phyloP scores from a whole-genome alignment of 495 filamentous ascomycete genomes.

The Xylaria intraflava region DNA sequence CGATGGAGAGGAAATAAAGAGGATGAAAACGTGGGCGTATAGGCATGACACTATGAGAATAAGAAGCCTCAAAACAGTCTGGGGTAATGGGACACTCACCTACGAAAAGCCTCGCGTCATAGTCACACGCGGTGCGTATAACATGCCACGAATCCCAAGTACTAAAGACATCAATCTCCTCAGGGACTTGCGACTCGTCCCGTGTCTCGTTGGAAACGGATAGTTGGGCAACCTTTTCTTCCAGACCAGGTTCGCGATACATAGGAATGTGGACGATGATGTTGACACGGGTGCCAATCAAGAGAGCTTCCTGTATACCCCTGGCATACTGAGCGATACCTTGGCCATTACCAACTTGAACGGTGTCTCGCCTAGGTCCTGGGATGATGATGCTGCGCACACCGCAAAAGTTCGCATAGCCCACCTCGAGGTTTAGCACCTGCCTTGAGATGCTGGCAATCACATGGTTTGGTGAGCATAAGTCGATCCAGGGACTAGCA shows the following conservation, averaged over 20 bases:
- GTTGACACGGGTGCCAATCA: slow-evolving; percentile 65
- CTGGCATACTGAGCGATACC: slow-evolving; percentile 67
- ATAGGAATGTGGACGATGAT: slow-evolving; percentile 77
- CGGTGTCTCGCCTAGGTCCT: slow-evolving; percentile 54
- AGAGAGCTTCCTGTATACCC: slow-evolving; percentile 73
- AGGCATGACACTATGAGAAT: background rate
- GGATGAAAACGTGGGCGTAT: background rate
- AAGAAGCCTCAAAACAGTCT: background rate
- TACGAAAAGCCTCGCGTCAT: slow-evolving; percentile 71
- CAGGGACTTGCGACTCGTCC: slow-evolving; percentile 10
- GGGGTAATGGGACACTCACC: slow-evolving; percentile 53
- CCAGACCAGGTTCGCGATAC: slow-evolving; percentile 48
- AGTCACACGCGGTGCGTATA: slow-evolving; percentile 80
- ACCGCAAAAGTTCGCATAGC: slow-evolving; percentile 92
- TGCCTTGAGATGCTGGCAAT: slow-evolving; percentile 79
- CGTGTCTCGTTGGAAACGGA: slow-evolving; percentile 24
- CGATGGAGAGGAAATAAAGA: background rate
- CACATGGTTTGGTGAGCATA: slow-evolving; percentile 74
- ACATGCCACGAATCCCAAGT: slow-evolving; percentile 93
- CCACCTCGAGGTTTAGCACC: slow-evolving; percentile 81
- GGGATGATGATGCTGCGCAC: slow-evolving; percentile 74
- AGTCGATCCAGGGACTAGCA: slow-evolving; percentile 81
- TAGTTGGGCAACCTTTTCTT: slow-evolving; percentile 35
- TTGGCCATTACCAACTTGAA: slow-evolving; percentile 30
- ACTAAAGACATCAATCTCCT: slow-evolving; percentile 58